Evolutionary conservation across 2,329 filamentous ascomycete genomes (phyloP).

Genomic region (Metarhizium anisopliae): DNA sequence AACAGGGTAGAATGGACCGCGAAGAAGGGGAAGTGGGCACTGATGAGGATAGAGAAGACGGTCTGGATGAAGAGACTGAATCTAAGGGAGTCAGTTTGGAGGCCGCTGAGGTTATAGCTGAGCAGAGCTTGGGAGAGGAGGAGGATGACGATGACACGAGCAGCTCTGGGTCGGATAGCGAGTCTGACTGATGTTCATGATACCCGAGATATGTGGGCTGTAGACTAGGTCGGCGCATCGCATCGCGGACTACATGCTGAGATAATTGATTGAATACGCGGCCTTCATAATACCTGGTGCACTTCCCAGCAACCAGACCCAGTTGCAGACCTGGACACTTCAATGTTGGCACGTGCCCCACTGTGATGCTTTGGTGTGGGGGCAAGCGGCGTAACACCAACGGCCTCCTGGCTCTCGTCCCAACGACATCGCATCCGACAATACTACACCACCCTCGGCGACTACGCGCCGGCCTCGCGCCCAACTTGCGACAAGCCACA

Average conservation of each 20-base stretch:
- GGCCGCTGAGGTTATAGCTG: constrained; percentile 27
- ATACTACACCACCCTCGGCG: not conserved
- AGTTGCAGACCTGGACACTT: too few relatives aligned
- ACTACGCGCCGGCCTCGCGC: not conserved
- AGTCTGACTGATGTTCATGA: constrained; percentile 7
- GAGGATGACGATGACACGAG: constrained; percentile 26
- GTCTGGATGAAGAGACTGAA: constrained; percentile 8
- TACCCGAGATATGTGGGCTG: not conserved
- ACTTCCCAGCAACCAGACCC: too few relatives aligned
- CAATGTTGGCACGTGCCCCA: not conserved
- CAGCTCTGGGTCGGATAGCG: constrained; percentile 32
- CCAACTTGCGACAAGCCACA: not conserved
- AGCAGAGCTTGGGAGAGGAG: constrained; percentile 29
- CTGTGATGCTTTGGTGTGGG: not conserved
- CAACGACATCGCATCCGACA: not conserved
- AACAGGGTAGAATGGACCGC: constrained; percentile 2
- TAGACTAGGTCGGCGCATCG: too few relatives aligned
- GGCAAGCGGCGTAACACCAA: not conserved
- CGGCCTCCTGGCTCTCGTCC: not conserved
- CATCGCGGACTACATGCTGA: not conserved
- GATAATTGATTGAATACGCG: not conserved
- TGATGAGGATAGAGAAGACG: constrained; percentile 16
- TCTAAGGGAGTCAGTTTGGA: constrained; percentile 12
- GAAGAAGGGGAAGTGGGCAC: constrained; percentile 27
- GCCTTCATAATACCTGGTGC: too few relatives aligned